These are phyloP conservation scores for Colletotrichum sp. DNA, from an alignment of 2,329 filamentous ascomycete species.

Conservation along the genomic window DNA sequence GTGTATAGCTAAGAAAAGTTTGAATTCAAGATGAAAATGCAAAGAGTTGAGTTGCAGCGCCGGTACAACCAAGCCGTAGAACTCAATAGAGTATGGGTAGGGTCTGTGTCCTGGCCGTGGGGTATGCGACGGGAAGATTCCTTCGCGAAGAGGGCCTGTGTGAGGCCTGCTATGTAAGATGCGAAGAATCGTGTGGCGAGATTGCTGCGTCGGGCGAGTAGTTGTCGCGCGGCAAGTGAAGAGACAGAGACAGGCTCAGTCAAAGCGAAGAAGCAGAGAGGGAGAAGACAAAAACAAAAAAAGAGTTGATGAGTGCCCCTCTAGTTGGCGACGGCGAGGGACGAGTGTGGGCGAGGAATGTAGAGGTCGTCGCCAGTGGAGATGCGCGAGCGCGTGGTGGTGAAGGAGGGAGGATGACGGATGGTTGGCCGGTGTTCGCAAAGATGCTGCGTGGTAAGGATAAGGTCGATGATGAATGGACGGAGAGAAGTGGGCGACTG, in stretches of 20 bases:
- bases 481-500: slow-evolving; percentile 19
- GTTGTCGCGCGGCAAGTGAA: not conserved
- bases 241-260: not conserved
- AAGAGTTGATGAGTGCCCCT: not conserved
- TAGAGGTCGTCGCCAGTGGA: slow-evolving; percentile 15
- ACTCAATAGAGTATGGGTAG: slow-evolving; percentile 11
- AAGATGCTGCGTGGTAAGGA: slow-evolving; percentile 12
- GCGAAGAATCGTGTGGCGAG: slow-evolving; percentile 5
- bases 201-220: not conserved
- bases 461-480: slow-evolving; percentile 17
- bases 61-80: slow-evolving; percentile 20
- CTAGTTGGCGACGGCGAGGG: not conserved
- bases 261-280: not conserved
- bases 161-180: slow-evolving; percentile 7
- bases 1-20: slow-evolving; percentile 16
- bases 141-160: slow-evolving; percentile 12
- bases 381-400: slow-evolving; percentile 12
- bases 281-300: not conserved
- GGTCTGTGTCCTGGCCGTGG: slow-evolving; percentile 14
- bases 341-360: not conserved
- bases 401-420: slow-evolving; percentile 22
- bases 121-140: slow-evolving; percentile 10
- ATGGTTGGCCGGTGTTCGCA: slow-evolving; percentile 22
- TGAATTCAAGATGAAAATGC: slow-evolving; percentile 19
- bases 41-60: slow-evolving; percentile 17